Conservation (phyloP, 2,329 filamentous ascomycete genomes). For the Cladorrhinum sp. region DNA sequence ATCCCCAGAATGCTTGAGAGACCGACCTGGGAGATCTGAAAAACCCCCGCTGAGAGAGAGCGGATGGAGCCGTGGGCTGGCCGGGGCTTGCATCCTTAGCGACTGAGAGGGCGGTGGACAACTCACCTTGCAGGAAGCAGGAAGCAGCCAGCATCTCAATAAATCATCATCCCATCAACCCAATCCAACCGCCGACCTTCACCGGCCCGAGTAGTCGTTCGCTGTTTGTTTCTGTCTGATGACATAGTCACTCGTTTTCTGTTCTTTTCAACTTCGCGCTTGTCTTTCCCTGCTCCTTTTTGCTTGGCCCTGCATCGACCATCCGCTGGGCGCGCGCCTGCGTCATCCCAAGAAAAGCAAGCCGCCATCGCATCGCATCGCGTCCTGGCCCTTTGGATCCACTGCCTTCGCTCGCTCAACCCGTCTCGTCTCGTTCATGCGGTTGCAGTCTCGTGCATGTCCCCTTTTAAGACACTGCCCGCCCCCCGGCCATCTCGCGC, state of each 20-base stretch:
- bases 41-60: background rate
- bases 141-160: too few species aligned
- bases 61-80: slow-evolving; percentile 22
- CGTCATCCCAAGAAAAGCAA: slow-evolving; percentile 14
- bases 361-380: slow-evolving; percentile 6
- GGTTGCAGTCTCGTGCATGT: background rate
- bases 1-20: too few species aligned
- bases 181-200: slow-evolving; percentile 2
- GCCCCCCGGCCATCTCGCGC: background rate
- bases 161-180: background rate
- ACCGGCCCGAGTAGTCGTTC: slow-evolving; percentile 6
- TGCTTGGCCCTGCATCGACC: slow-evolving; percentile 11
- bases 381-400: slow-evolving; percentile 18
- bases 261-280: background rate
- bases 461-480: background rate
- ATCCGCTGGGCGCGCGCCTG: slow-evolving; percentile 15
- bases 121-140: slow-evolving; percentile 38
- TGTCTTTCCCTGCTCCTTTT: slow-evolving; percentile 9
- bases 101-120: slow-evolving; percentile 35
- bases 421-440: slow-evolving; percentile 24
- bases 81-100: slow-evolving; percentile 18
- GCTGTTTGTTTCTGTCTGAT: slow-evolving; percentile 13
- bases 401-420: slow-evolving; percentile 25
- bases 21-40: background rate
- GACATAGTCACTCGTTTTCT: slow-evolving; percentile 16